Evolutionary conservation across 805 yeast species (phyloP).

Genomic region (Spathaspora passalidarum): DNA sequence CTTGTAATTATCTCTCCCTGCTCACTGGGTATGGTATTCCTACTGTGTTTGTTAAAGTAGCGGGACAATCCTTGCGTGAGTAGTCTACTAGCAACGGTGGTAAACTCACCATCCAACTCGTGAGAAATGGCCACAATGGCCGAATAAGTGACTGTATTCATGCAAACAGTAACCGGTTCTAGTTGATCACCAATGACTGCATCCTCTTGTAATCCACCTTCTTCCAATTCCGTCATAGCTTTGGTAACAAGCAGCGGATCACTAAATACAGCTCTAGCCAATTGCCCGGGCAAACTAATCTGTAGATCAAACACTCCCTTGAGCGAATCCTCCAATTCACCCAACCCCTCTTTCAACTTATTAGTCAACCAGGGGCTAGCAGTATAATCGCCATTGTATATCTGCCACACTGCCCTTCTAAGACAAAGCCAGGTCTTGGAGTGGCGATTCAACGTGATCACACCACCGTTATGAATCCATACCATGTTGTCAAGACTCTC

Average conservation of each 20-base stretch:
- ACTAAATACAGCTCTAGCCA: slow-evolving; percentile 2
- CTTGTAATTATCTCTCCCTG: slow-evolving; percentile 6
- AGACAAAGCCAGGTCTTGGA: slow-evolving; percentile 7
- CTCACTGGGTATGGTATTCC: background rate
- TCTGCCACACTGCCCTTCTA: slow-evolving; percentile 9
- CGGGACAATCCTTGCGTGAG: slow-evolving; percentile 4
- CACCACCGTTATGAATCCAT: slow-evolving; percentile 47
- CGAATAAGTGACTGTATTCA: slow-evolving; percentile 2
- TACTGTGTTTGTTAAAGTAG: background rate
- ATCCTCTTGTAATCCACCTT: background rate
- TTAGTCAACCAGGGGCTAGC: slow-evolving; percentile 2
- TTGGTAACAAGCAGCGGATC: slow-evolving; percentile 3
- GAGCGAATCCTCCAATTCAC: slow-evolving; percentile 1
- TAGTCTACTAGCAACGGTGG: background rate
- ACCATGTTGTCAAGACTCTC: slow-evolving; percentile 49
- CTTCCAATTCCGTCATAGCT: slow-evolving; percentile 5
- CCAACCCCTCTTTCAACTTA: background rate
- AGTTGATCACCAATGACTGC: background rate
- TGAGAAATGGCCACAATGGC: background rate
- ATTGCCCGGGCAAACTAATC: background rate
- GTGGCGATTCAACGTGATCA: slow-evolving; percentile 18
- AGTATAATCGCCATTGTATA: slow-evolving; percentile 9
- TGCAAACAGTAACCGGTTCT: slow-evolving; percentile 3
- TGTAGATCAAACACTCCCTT: slow-evolving; percentile 4
- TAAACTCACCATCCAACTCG: background rate